Percentiles rank a stretch among this genome's conserved stretches.
Conservation (phyloP, 2,329 filamentous ascomycete genomes). For the Botryotinia globosa region DNA sequence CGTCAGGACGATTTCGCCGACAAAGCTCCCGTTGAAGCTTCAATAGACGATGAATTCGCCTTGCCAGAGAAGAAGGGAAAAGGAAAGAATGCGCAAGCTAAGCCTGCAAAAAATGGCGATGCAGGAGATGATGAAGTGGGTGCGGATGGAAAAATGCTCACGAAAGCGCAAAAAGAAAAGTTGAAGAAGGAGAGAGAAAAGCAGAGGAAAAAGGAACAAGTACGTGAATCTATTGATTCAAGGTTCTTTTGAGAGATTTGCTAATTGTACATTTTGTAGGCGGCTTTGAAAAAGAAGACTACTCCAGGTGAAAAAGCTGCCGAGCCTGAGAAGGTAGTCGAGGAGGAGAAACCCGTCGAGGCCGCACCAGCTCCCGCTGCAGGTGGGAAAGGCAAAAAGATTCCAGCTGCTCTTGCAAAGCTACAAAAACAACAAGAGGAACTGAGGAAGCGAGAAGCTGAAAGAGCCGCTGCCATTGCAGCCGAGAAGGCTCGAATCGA, state of each 20-base stretch:
- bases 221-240: conserved; percentile 42
- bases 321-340: conserved; percentile 53
- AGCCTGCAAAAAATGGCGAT: conserved; percentile 43
- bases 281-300: conserved; percentile 84
- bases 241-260: conserved; percentile 9
- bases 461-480: conserved; percentile 53
- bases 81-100: conserved; percentile 55
- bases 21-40: conserved; percentile 79
- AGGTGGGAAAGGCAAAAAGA: conserved; percentile 82
- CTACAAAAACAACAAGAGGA: conserved; percentile 84
- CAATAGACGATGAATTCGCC: conserved; percentile 81
- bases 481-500: conserved; percentile 65
- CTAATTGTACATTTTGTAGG: conserved; percentile 23
- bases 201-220: conserved; percentile 97
- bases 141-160: conserved; percentile 70
- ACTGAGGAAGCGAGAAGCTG: conserved; percentile 62
- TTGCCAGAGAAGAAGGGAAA: conserved; percentile 72
- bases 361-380: conserved; percentile 44
- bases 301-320: conserved; percentile 53
- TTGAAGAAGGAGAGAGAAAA: conserved; percentile 98
- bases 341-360: conserved; percentile 49
- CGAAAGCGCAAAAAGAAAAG: conserved; percentile 98
- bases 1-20: conserved; percentile 48
- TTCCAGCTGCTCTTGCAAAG: conserved; percentile 69
- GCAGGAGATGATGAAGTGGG: conserved; percentile 50